Base-by-base conservation (phyloP, 169 alveolate genomes). In the Perkinsus olseni region DNA sequence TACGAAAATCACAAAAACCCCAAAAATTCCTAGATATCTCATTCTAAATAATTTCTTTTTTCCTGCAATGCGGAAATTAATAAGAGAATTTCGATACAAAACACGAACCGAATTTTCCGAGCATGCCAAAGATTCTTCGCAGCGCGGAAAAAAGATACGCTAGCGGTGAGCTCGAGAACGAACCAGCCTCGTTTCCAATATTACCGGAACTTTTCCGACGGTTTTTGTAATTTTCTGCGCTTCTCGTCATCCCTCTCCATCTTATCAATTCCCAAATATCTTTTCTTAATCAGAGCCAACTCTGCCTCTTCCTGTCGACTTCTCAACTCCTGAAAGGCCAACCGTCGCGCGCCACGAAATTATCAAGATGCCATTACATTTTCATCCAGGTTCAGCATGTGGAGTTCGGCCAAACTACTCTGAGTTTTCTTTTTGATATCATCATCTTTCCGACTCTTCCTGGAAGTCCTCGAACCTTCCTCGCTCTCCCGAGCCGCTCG, bases 161-260 rank as follows among this genome's bases (percentile, higher is more conserved):
- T 21, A 37, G n/a, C n/a, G n/a, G n/a, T n/a, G n/a, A n/a, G n/a
- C n/a, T n/a, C n/a, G n/a, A n/a, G n/a, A n/a, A n/a, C n/a, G n/a
- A n/a, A n/a, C n/a, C n/a, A n/a, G n/a, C n/a, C n/a, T n/a, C n/a
- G n/a, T n/a, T n/a, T n/a, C n/a, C n/a, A n/a, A n/a, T n/a, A n/a
- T n/a, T 17, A 91, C 93, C 96, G 74, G 95, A 97, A 98, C 93
- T 98, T 98, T 92, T 98, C 99, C 48, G 99, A 97, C 0, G 99
- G 99, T 92, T 98, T 98, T 45, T 96, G 97, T 31, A 97, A 91
- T 91, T 97, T 97, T 94, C 97, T 97, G 94, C 96, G 95, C 91
- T 97, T 97, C 17, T 45, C 62, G 62, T 45, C 62, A 45, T 45
- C 62, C 62, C 62, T 45, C 17, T 45, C 62, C 62, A 45, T 45